Evolutionary conservation across 2,329 filamentous ascomycete genomes (phyloP).

Genomic region (Pleoardoris graminearum): DNA sequence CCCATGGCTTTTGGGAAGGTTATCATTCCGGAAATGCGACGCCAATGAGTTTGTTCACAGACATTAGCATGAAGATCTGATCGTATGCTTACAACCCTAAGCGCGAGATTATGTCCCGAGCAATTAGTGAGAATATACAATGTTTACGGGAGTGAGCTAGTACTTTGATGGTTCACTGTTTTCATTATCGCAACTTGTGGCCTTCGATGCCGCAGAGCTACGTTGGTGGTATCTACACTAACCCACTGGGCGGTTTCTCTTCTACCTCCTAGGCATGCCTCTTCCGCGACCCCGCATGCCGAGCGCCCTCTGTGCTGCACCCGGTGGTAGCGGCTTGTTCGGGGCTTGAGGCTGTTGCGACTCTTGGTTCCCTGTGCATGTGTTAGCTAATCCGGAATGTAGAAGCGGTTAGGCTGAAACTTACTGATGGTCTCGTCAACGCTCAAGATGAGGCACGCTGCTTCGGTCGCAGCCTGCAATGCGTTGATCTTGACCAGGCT

Average conservation of each 20-base stretch:
- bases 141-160: too few relatives aligned
- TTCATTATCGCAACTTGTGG: conserved; percentile 33
- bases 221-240: conserved; percentile 24
- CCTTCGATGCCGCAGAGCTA: conserved; percentile 20
- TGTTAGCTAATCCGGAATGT: conserved; percentile 22
- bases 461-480: conserved; percentile 93
- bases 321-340: conserved; percentile 62
- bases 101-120: too few relatives aligned
- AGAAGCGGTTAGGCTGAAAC: conserved; percentile 22
- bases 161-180: too few relatives aligned
- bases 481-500: conserved; percentile 96
- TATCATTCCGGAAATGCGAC: too few relatives aligned
- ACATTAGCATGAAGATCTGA: too few relatives aligned
- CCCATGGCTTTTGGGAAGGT: too few relatives aligned
- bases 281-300: conserved; percentile 68
- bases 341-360: conserved; percentile 82
- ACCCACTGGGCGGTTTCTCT: background rate
- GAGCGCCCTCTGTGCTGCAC: conserved; percentile 84
- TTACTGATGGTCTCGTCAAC: conserved; percentile 96
- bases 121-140: too few relatives aligned
- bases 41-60: too few relatives aligned
- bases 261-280: conserved; percentile 81
- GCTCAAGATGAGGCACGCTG: conserved; percentile 89
- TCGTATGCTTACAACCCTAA: too few relatives aligned
- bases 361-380: conserved; percentile 76